These are phyloP conservation scores for Pseudomonodictys pantanalensis DNA, from an alignment of 495 filamentous ascomycete species.

Conservation along the genomic window DNA sequence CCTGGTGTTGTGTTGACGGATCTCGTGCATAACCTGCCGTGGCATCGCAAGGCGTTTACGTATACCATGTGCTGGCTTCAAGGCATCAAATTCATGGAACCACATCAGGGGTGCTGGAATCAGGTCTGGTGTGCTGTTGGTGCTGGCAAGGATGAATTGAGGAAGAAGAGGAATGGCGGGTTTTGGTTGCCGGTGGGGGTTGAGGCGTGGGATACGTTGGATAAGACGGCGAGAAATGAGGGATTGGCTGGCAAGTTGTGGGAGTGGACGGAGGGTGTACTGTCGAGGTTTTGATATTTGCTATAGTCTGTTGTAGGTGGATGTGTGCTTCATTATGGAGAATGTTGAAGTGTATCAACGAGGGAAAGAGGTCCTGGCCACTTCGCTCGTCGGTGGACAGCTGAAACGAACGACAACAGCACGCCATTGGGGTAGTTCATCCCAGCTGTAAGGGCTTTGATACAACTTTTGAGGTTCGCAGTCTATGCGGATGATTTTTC, in stretches of 20 bases:
- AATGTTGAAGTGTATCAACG: too few species aligned
- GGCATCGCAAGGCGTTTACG: neutral
- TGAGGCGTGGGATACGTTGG: neutral
- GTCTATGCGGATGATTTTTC: too few species aligned
- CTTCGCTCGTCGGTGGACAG: too few species aligned
- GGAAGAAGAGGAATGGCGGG: slow-evolving; percentile 8
- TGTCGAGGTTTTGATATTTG: slow-evolving; percentile 13
- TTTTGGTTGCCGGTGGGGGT: slow-evolving; percentile 18
- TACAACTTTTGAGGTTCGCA: too few species aligned
- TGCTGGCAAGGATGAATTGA: neutral
- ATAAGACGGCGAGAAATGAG: slow-evolving; percentile 5
- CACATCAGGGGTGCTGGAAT: slow-evolving; percentile 20
- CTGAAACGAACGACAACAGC: too few species aligned
- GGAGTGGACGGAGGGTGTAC: slow-evolving; percentile 28
- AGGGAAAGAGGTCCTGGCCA: too few species aligned
- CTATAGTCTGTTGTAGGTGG: too few species aligned
- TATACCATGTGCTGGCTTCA: neutral
- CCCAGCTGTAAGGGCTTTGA: too few species aligned
- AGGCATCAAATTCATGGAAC: neutral
- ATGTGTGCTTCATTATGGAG: too few species aligned
- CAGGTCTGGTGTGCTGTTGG: slow-evolving; percentile 21
- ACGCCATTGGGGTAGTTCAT: too few species aligned
- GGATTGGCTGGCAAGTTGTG: slow-evolving; percentile 17
- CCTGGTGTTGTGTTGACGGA: slow-evolving; percentile 64
- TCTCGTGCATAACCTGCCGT: slow-evolving; percentile 35